phyloP scores from a whole-genome alignment of 495 filamentous ascomycete species.

The Neurospora sp. region DNA sequence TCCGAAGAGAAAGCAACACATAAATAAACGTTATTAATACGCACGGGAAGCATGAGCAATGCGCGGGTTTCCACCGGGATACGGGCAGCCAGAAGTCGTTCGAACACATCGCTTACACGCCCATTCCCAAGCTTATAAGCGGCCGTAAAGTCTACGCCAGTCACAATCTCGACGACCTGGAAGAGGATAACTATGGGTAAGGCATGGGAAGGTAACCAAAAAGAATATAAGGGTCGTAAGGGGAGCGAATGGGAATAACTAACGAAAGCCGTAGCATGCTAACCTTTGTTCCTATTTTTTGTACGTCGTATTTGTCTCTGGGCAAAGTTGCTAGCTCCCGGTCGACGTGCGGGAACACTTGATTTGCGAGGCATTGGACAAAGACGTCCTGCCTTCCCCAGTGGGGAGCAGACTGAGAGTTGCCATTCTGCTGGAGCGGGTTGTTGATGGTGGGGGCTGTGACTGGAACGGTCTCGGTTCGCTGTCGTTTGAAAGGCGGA shows the following conservation, averaged over 20 bases:
- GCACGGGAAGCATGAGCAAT: slow-evolving; percentile 5
- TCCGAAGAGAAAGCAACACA: background rate
- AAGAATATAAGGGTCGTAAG: background rate
- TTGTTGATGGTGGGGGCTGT: background rate
- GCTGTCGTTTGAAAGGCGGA: background rate
- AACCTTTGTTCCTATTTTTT: slow-evolving; percentile 9
- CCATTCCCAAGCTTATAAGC: slow-evolving; percentile 11
- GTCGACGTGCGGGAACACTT: slow-evolving; percentile 30
- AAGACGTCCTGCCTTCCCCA: background rate
- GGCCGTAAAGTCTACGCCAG: slow-evolving; percentile 5
- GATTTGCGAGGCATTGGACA: slow-evolving; percentile 16
- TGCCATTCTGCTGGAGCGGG: background rate
- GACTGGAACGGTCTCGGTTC: background rate
- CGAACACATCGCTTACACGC: slow-evolving; percentile 7
- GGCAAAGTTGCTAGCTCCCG: slow-evolving; percentile 1
- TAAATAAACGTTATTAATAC: background rate
- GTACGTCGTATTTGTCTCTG: background rate
- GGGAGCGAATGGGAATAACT: background rate
- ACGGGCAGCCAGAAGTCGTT: slow-evolving; percentile 4
- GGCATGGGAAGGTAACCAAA: background rate
- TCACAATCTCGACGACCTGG: slow-evolving; percentile 7
- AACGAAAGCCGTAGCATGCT: background rate
- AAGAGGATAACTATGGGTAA: background rate
- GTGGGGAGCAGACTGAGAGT: background rate
- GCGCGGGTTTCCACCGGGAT: slow-evolving; percentile 2